These are phyloP conservation scores for Colletotrichum gloeosporioides DNA, from an alignment of 2,329 filamentous ascomycete genomes.

Conservation along the genomic window DNA sequence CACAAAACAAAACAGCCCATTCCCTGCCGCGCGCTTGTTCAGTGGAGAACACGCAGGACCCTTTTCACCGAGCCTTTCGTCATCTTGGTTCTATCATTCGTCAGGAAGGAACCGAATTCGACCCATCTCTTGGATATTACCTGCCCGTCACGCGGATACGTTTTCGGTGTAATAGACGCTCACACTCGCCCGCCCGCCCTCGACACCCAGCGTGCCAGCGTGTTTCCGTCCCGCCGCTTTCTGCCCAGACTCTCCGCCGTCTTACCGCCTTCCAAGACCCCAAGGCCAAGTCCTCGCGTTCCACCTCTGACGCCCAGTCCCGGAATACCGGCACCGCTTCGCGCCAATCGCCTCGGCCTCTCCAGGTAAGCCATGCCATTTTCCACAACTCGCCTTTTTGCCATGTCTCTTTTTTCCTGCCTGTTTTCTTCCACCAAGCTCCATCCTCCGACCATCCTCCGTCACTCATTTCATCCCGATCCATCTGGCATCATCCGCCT, in stretches of 20 bases:
- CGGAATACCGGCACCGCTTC: slow-evolving; percentile 13
- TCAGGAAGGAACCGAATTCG: background rate
- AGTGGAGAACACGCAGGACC: slow-evolving; percentile 4
- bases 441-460: background rate
- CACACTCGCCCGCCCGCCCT: background rate
- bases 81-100: background rate
- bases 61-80: background rate
- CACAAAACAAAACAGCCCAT: background rate
- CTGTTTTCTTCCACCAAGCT: background rate
- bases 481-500: background rate
- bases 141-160: background rate
- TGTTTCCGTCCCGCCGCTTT: background rate
- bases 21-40: slow-evolving; percentile 22
- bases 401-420: background rate
- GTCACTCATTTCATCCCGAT: background rate
- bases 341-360: slow-evolving; percentile 6
- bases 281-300: background rate
- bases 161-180: background rate
- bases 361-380: slow-evolving; percentile 18
- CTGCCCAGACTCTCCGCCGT: slow-evolving; percentile 18
- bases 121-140: background rate
- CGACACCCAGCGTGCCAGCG: background rate
- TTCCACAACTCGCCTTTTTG: background rate
- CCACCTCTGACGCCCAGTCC: slow-evolving; percentile 14
- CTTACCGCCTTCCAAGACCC: slow-evolving; percentile 2